Base-by-base conservation (phyloP, 257 asterid genomes). In the Eucommia ulmoides region DNA sequence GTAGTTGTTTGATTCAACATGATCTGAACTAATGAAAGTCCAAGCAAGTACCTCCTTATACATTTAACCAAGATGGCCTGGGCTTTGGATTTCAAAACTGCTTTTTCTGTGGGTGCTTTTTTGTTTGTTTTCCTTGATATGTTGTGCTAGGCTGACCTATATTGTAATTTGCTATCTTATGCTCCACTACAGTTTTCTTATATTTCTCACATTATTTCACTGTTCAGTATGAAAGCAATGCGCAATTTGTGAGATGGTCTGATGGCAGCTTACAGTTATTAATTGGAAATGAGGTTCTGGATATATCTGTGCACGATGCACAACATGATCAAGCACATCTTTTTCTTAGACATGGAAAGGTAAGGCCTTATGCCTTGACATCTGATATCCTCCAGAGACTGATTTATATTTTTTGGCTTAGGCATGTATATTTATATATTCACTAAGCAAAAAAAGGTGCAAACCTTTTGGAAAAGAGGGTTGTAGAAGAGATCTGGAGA, bases 201-300 rank as follows among this genome's bases (percentile, higher is more conserved):
- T 42, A 16, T n/a, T 42, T 1, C 48, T 15, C 14, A 38, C 8
- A 7, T 10, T 15, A 16, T 62, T 41, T 45, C 33, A 22, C 20
- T 63, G 19, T 66, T 68, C 55, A 91, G 99, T 58, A 77, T 54
- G 95, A 91, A 72, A 91, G 96, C 81, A 91, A 91, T 65, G 96
- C 96, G 38, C 96, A 96, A 49, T 83, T 91, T 68, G 99, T 91
- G 75, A 88, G 80, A 56, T 91, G 99, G 99, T 86, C 99, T 8
- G 99, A 91, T 77, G 96, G 99, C 49, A 83, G 96, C 75, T 62
- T 81, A 52, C 99, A 91, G 76, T 69, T 91, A 59, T 75, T 83
- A 64, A 81, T 91, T 56, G 99, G 99, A 59, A 91, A 81, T 70
- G 99, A 91, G 81, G 96, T 86, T 67, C 95, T 91, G 51, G 94